Base-by-base conservation (phyloP, 805 yeast species). In the Cyberlindnera sargentensis region DNA sequence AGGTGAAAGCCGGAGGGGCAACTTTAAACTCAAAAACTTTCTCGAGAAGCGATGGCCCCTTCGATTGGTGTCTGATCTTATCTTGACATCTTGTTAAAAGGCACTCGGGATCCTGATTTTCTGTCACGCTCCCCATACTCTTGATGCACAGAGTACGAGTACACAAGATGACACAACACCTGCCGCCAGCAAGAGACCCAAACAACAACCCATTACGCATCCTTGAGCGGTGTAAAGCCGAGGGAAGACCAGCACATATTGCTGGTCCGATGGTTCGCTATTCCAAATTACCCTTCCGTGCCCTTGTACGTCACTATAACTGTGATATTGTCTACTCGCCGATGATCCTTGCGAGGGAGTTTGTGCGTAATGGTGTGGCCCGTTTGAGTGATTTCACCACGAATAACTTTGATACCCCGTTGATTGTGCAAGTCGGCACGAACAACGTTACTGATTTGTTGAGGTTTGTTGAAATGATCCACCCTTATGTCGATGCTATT, bases 261-360 rank as follows among this genome's bases (percentile, higher is more conserved):
- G 81, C 86, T 1, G 99, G 98, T 0, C 99, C 99, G 4, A 93
- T 93, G 99, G 99, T 93, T 1, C 70, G 99, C 41, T 93, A 93
- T 68, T 87, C 96, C 1, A 91, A 93, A 62, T 72, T 93, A 36
- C 96, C 98, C 3, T 91, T 93, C 58, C 72, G 99, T 41, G 85
- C 86, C 46, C 67, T 86, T 6, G 80, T 84, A 11, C 65, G 96
- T 30, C 80, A 80, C 33, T 86, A 80, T 60, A 70, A 75, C 42
- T 78, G 82, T 37, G 95, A 89, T 59, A 81, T 91, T 7, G 95
- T 88, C 3, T 90, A 93, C 58, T 78, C 95, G 0, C 99, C 99
- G 8, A 93, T 93, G 99, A 90, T 93, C 35, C 68, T 93, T 42
- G 98, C 98, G 4, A 68, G 98, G 41, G 99, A 93, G 63, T 93